Base-by-base conservation (phyloP, 2,329 filamentous ascomycete species). In the Xylaria sp. region DNA sequence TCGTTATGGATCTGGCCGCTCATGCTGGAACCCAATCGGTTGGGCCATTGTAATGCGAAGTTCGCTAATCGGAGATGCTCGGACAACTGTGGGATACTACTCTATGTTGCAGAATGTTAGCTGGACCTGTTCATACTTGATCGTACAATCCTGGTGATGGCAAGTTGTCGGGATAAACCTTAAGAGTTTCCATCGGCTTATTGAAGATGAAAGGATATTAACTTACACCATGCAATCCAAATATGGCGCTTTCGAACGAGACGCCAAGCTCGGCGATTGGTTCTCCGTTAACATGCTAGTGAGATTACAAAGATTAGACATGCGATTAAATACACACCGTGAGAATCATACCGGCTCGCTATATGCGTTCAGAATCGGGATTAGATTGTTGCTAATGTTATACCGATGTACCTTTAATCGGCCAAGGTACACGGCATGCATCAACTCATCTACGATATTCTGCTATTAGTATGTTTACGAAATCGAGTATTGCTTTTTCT, bases 161-260 rank as follows among this genome's bases (percentile, higher is more conserved):
- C n/a, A n/a, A n/a, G n/a, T n/a, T n/a, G n/a, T n/a, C n/a, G n/a
- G n/a, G n/a, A n/a, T n/a, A n/a, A n/a, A n/a, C n/a, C n/a, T n/a
- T n/a, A n/a, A n/a, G n/a, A n/a, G n/a, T n/a, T n/a, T n/a, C 7
- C 17, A 33, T 9, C 45, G n/a, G n/a, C 45, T 17, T 33, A n/a
- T 23, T 8, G 4, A 6, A 9, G 3, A 9, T 5, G 19, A 23
- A 45, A n/a, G 5, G 17, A 11, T 2, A n/a, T 37, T 3, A 12
- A 59, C 49, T 59, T 12, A 59, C 57, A 40, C 47, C 28, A 49
- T 46, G 33, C 47, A 40, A 4, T n/a, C 57, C 57, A 33, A 53
- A 53, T 11, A 53, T n/a, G 14, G 21, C 23, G 12, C 7, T 38
- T 53, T 59, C 57, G 3, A 52, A 33, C 5, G 57, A 59, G 33